Conservation (phyloP, 305 asterid genomes). For the Lippia alba region DNA sequence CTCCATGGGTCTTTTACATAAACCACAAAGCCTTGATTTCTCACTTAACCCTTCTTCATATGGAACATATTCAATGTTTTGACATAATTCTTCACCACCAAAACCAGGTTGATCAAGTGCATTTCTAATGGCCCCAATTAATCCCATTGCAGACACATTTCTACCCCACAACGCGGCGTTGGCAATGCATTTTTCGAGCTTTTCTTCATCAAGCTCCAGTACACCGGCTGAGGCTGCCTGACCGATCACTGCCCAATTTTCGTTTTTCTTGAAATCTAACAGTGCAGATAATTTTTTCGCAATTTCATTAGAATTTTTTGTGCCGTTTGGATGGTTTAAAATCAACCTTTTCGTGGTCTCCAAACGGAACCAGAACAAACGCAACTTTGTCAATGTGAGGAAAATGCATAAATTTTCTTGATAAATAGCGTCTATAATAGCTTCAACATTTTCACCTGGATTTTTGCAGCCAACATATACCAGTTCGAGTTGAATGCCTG, state of each 20-base stretch:
- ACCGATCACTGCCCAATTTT: constrained; percentile 63
- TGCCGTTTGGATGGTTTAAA: constrained; percentile 15
- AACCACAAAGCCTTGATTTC: constrained; percentile 47
- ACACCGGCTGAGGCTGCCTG: constrained; percentile 44
- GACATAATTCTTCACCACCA: constrained; percentile 38
- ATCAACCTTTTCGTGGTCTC: constrained; percentile 51
- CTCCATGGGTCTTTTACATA: constrained; percentile 54
- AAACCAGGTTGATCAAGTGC: constrained; percentile 34
- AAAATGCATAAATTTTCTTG: constrained; percentile 50
- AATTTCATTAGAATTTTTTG: constrained; percentile 27
- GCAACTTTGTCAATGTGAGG: constrained; percentile 43
- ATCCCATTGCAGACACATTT: constrained; percentile 45
- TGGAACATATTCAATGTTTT: constrained; percentile 43
- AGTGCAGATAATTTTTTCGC: constrained; percentile 37
- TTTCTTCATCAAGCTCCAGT: constrained; percentile 42
- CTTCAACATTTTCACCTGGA: constrained; percentile 42
- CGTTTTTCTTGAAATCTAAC: constrained; percentile 37
- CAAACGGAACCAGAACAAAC: constrained; percentile 67
- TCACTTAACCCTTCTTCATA: constrained; percentile 58
- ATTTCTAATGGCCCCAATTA: constrained; percentile 47
- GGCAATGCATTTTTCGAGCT: constrained; percentile 40
- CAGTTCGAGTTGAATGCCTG: constrained; percentile 54
- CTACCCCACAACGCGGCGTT: constrained; percentile 43
- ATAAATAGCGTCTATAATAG: constrained; percentile 46
- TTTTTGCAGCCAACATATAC: constrained; percentile 72